Conservation (phyloP, 768 basidiomycete species). For the Leucosporidium scottii region DNA sequence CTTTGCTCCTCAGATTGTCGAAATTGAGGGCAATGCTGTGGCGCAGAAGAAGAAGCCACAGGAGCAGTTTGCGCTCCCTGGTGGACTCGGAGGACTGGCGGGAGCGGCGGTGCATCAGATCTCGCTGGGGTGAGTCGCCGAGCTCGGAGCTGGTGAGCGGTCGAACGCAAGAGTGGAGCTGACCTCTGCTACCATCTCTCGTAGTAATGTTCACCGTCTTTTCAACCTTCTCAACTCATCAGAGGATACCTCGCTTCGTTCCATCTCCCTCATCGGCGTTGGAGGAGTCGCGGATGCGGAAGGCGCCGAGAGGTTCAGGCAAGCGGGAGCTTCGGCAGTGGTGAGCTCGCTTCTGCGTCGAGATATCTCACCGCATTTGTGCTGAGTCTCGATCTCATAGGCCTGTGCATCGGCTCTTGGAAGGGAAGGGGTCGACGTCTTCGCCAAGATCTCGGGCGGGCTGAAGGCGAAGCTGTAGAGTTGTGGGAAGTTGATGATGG, state of each 20-base stretch:
- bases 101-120: slow-evolving; percentile 69
- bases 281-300: slow-evolving; percentile 66
- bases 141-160: background rate
- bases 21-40: slow-evolving; percentile 16
- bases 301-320: slow-evolving; percentile 61
- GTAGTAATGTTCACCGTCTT: slow-evolving; percentile 48
- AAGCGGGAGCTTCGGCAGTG: slow-evolving; percentile 65
- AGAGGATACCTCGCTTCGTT: slow-evolving; percentile 45
- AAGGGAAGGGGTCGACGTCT: too few relatives aligned
- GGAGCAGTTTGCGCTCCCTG: slow-evolving; percentile 55
- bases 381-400: too few relatives aligned
- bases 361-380: background rate
- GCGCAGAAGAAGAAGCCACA: slow-evolving; percentile 11
- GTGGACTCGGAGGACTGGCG: slow-evolving; percentile 62
- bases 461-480: too few relatives aligned
- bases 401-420: too few relatives aligned
- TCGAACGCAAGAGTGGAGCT: background rate
- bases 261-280: slow-evolving; percentile 65
- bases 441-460: too few relatives aligned
- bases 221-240: slow-evolving; percentile 49
- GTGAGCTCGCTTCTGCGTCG: slow-evolving; percentile 6
- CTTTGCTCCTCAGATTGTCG: slow-evolving; percentile 52
- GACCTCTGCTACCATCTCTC: background rate
- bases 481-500: too few relatives aligned
- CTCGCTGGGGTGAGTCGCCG: slow-evolving; percentile 66